Evolutionary conservation across 139 green algal genomes (phyloP).

Genomic region (Parachlorella kessleri): DNA sequence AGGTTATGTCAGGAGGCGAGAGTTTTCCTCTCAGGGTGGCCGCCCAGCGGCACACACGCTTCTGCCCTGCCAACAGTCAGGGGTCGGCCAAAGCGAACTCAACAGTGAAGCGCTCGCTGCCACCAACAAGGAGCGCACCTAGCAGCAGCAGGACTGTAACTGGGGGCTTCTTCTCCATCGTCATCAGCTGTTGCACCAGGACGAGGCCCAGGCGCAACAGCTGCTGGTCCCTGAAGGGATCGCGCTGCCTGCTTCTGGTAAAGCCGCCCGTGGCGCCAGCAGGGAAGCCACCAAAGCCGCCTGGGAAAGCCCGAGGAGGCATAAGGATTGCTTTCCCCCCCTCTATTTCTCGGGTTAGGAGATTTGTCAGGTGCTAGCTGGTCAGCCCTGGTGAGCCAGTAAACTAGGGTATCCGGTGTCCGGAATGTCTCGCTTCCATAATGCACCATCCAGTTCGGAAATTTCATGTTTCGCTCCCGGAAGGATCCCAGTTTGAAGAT

Average conservation of each 20-base stretch:
- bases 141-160: slow-evolving; percentile 64
- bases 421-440: no score
- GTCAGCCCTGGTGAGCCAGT: no score
- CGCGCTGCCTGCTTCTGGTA: background rate
- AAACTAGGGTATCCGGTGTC: no score
- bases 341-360: no score
- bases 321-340: no score
- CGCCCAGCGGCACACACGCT: no score
- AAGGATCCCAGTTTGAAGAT: no score
- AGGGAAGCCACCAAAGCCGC: no score
- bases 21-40: background rate
- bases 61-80: background rate
- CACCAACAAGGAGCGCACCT: slow-evolving; percentile 20
- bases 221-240: background rate
- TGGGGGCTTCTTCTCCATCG: slow-evolving; percentile 66
- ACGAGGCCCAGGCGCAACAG: slow-evolving; percentile 41
- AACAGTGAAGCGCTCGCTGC: background rate
- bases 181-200: slow-evolving; percentile 51
- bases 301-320: no score
- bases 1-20: background rate
- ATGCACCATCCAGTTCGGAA: no score
- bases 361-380: no score
- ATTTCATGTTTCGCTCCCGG: no score
- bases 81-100: background rate
- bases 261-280: background rate